Percentiles rank a stretch among this genome's conserved stretches.
Conservation (phyloP, 495 filamentous ascomycete species). For the Rhypophila decipiens region DNA sequence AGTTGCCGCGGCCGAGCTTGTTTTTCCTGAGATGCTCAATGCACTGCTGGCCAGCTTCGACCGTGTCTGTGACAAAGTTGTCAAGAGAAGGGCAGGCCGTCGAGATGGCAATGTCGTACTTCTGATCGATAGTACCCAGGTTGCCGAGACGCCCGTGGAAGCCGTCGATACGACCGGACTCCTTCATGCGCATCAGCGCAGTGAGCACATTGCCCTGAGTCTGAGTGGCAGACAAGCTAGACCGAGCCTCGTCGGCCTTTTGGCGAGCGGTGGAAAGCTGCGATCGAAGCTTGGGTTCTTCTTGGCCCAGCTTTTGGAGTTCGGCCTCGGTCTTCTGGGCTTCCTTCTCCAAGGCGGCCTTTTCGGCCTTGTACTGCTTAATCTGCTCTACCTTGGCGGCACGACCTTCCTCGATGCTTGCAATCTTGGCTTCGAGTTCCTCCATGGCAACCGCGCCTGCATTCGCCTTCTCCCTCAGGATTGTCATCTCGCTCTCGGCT, state of each 20-base stretch:
- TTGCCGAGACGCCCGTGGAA: slow-evolving; percentile 96
- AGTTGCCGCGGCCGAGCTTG: slow-evolving; percentile 93
- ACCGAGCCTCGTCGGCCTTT: slow-evolving; percentile 90
- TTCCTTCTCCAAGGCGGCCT: slow-evolving; percentile 66
- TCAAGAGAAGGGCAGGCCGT: slow-evolving; percentile 88
- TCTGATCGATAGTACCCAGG: slow-evolving; percentile 88
- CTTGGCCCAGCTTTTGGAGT: slow-evolving; percentile 60
- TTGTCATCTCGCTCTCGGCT: slow-evolving; percentile 87
- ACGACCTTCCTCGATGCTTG: slow-evolving; percentile 61
- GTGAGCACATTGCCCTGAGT: slow-evolving; percentile 88
- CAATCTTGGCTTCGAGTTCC: slow-evolving; percentile 77
- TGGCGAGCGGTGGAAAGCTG: slow-evolving; percentile 83
- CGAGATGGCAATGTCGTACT: slow-evolving; percentile 94
- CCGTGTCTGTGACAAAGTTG: slow-evolving; percentile 92
- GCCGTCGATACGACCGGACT: slow-evolving; percentile 91
- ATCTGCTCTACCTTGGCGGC: slow-evolving; percentile 66
- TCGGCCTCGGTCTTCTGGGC: slow-evolving; percentile 62
- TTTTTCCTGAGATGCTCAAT: slow-evolving; percentile 97
- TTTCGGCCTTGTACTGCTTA: slow-evolving; percentile 66
- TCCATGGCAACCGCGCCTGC: slow-evolving; percentile 75
- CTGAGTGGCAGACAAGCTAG: slow-evolving; percentile 80
- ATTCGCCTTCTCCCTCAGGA: slow-evolving; percentile 80
- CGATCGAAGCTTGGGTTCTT: slow-evolving; percentile 72
- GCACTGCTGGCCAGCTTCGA: slow-evolving; percentile 92
- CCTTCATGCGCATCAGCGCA: slow-evolving; percentile 87